Percentiles rank a stretch among this genome's conserved stretches.
phyloP scores from a whole-genome alignment of 2,329 filamentous ascomycete genomes.

The Chrysoporthe austroafricana region DNA sequence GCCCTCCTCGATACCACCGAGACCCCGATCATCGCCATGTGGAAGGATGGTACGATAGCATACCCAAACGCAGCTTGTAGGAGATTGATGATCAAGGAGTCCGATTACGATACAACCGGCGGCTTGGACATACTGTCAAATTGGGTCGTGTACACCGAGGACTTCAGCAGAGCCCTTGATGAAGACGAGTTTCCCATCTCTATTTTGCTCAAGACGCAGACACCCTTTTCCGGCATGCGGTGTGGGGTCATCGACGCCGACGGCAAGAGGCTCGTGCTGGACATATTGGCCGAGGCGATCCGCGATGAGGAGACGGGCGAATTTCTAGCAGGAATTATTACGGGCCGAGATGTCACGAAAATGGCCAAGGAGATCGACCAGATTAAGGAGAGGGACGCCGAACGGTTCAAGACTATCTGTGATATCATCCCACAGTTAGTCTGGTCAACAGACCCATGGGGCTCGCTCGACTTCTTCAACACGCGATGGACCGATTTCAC shows the following conservation, averaged over 20 bases:
- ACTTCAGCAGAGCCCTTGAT: slow-evolving; percentile 63
- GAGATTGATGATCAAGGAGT: slow-evolving; percentile 50
- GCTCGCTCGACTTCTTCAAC: slow-evolving; percentile 73
- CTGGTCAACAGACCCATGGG: slow-evolving; percentile 73
- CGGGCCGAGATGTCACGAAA: slow-evolving; percentile 72
- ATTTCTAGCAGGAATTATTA: slow-evolving; percentile 73
- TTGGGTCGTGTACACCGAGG: slow-evolving; percentile 67
- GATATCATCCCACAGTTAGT: slow-evolving; percentile 74
- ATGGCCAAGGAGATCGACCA: slow-evolving; percentile 71
- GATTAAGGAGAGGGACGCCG: slow-evolving; percentile 72
- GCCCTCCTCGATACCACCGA: slow-evolving; percentile 75
- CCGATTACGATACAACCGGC: slow-evolving; percentile 47
- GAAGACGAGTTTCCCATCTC: slow-evolving; percentile 69
- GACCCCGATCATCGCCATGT: slow-evolving; percentile 78
- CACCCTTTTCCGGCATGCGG: slow-evolving; percentile 60
- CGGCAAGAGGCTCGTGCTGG: slow-evolving; percentile 60
- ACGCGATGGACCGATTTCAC: slow-evolving; percentile 82
- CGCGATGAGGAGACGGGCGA: slow-evolving; percentile 69
- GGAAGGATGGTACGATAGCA: slow-evolving; percentile 76
- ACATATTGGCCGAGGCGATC: slow-evolving; percentile 70
- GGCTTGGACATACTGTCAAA: slow-evolving; percentile 61
- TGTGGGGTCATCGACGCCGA: slow-evolving; percentile 65
- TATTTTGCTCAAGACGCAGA: slow-evolving; percentile 63
- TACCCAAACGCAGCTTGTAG: slow-evolving; percentile 72
- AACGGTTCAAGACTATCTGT: slow-evolving; percentile 75